Evolutionary conservation across 2,329 filamentous ascomycete species (phyloP).

Genomic region (Phyllachora maydis): DNA sequence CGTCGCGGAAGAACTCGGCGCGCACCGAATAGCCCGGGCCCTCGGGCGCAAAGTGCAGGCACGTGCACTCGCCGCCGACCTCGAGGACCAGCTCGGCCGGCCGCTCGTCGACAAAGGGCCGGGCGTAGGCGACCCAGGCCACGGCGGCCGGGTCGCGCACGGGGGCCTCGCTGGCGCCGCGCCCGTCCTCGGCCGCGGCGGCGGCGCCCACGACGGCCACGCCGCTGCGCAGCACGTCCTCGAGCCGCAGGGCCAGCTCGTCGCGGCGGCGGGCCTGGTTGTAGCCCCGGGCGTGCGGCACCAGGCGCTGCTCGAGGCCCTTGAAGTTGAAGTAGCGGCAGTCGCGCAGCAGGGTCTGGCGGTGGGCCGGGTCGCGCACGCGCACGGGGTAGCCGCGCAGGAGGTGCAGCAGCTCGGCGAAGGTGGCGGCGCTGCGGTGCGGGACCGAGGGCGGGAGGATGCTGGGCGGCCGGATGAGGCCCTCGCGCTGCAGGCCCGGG

Average conservation of each 20-base stretch:
- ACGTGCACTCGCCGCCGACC: constrained; percentile 46
- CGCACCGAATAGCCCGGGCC: constrained; percentile 16
- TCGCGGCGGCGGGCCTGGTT: constrained; percentile 47
- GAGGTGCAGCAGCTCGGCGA: constrained; percentile 62
- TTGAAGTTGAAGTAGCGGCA: constrained; percentile 88
- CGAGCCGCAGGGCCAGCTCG: constrained; percentile 63
- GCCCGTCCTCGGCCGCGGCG: no score
- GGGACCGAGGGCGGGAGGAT: constrained; percentile 69
- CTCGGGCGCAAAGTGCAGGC: constrained; percentile 34
- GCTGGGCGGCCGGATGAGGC: constrained; percentile 67
- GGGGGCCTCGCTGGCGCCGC: constrained; percentile 23
- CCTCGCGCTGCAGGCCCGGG: constrained; percentile 60
- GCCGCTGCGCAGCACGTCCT: constrained; percentile 79
- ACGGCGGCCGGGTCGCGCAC: constrained; percentile 11
- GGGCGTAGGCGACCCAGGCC: constrained; percentile 57
- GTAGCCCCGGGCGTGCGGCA: constrained; percentile 55
- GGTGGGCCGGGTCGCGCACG: constrained; percentile 57
- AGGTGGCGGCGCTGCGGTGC: constrained; percentile 63
- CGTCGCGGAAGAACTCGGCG: constrained; percentile 55
- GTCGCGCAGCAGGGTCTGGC: constrained; percentile 59
- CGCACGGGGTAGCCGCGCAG: constrained; percentile 67
- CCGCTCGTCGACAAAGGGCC: constrained; percentile 66
- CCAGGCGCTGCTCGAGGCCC: constrained; percentile 70
- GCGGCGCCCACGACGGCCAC: no score
- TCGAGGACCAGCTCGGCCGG: constrained; percentile 62